Evolutionary conservation across 164 flowering plant species (phyloP).

Genomic region (Aristolochia contorta): DNA sequence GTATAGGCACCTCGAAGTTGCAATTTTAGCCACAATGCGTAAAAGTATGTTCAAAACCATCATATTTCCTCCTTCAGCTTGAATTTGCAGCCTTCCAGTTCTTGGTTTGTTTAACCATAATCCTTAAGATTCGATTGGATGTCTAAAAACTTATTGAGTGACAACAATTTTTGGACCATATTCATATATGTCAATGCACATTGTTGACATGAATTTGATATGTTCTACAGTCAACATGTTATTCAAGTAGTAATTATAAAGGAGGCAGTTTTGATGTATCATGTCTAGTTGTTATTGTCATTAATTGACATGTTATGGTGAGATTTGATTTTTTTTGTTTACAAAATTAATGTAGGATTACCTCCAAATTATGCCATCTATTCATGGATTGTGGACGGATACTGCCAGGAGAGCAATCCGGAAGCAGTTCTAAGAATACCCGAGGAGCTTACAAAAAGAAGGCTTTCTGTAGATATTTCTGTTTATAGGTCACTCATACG

Average conservation of each 20-base stretch:
- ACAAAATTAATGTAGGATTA: constrained; percentile 35
- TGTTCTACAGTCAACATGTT: not conserved
- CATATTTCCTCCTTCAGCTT: too few relatives aligned
- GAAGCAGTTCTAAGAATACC: constrained; percentile 41
- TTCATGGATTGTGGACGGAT: constrained; percentile 82
- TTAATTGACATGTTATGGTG: not conserved
- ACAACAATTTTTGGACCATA: too few relatives aligned
- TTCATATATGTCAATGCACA: not conserved
- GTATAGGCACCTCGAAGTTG: too few relatives aligned
- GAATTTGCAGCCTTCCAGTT: too few relatives aligned
- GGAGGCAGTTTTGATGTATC: not conserved
- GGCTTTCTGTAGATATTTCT: constrained; percentile 41
- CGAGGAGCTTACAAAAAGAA: constrained; percentile 41
- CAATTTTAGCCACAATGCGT: not conserved
- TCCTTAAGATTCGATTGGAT: too few relatives aligned
- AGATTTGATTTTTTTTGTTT: not conserved
- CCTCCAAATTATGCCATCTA: constrained; percentile 62
- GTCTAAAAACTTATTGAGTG: too few relatives aligned
- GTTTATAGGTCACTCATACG: constrained; percentile 72
- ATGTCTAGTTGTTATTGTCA: not conserved
- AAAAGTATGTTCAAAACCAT: too few relatives aligned
- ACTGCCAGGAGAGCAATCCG: constrained; percentile 40
- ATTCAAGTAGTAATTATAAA: too few relatives aligned
- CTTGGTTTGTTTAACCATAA: too few relatives aligned
- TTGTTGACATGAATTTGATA: not conserved